phyloP scores from a whole-genome alignment of 441 rosid genomes.

The Hura crepitans region DNA sequence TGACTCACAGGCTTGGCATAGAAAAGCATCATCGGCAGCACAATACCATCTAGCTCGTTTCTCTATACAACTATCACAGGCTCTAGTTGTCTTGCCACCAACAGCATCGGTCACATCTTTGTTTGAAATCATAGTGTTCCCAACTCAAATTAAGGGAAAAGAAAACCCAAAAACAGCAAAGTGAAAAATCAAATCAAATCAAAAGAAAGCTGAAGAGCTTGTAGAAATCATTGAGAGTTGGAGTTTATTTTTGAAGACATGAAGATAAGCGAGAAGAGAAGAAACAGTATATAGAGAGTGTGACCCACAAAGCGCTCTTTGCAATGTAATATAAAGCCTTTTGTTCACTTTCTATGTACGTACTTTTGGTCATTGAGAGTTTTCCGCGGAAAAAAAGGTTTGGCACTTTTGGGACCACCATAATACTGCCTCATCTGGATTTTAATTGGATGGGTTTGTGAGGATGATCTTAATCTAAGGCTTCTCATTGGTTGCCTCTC shows the following conservation, averaged over 20 bases:
- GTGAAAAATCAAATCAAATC: background rate
- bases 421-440: constrained; percentile 55
- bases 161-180: background rate
- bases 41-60: constrained; percentile 91
- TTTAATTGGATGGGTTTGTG: constrained; percentile 44
- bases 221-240: background rate
- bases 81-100: constrained; percentile 84
- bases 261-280: background rate
- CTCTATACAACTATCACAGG: constrained; percentile 79
- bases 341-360: constrained; percentile 13
- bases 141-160: background rate
- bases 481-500: constrained; percentile 48
- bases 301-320: constrained; percentile 42
- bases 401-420: constrained; percentile 39
- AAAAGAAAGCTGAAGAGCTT: background rate
- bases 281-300: background rate
- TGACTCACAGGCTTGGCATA: constrained; percentile 79
- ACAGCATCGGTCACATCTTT: constrained; percentile 58
- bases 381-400: background rate
- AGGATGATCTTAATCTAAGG: constrained; percentile 43
- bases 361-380: constrained; percentile 26
- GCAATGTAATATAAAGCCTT: background rate
- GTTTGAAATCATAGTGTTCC: constrained; percentile 29
- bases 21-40: constrained; percentile 93
- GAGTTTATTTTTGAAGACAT: background rate